Conservation (phyloP, 1,139 yeast species). For the Magnusiomyces tetraspermus region DNA sequence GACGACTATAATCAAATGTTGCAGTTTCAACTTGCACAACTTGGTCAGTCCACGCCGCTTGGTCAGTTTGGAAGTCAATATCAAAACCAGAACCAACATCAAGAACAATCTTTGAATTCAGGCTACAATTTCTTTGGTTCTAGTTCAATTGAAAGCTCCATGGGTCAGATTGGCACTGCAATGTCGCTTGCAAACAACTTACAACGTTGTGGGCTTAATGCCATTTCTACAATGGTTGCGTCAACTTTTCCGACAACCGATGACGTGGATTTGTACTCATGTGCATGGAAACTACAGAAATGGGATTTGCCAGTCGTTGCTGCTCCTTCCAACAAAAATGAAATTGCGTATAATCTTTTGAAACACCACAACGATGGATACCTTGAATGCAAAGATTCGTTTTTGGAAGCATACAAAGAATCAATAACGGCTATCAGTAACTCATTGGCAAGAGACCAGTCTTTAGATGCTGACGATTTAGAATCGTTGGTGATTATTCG, state of each 20-base stretch:
- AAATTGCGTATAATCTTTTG: slow-evolving; percentile 35
- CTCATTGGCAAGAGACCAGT: neutral
- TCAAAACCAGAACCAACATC: too few species aligned
- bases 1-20: slow-evolving; percentile 8
- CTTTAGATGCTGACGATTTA: neutral
- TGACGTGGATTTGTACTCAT: slow-evolving; percentile 8
- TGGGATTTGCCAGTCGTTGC: slow-evolving; percentile 52
- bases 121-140: neutral
- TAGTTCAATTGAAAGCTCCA: neutral
- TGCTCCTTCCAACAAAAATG: slow-evolving; percentile 32
- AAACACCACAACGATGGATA: slow-evolving; percentile 6
- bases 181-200: slow-evolving; percentile 7
- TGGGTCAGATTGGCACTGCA: neutral
- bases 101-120: too few species aligned
- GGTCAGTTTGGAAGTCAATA: too few species aligned
- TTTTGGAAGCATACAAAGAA: slow-evolving; percentile 5
- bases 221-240: slow-evolving; percentile 11
- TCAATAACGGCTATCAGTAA: neutral
- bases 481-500: slow-evolving; percentile 10
- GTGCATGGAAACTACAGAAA: slow-evolving; percentile 53
- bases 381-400: neutral
- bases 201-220: slow-evolving; percentile 11
- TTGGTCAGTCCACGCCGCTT: neutral
- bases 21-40: slow-evolving; percentile 11
- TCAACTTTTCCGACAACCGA: slow-evolving; percentile 6